Percentiles rank a stretch among this genome's conserved stretches.
Conservation (phyloP, 2,329 filamentous ascomycete genomes). For the Colletotrichum neosansevieriae region DNA sequence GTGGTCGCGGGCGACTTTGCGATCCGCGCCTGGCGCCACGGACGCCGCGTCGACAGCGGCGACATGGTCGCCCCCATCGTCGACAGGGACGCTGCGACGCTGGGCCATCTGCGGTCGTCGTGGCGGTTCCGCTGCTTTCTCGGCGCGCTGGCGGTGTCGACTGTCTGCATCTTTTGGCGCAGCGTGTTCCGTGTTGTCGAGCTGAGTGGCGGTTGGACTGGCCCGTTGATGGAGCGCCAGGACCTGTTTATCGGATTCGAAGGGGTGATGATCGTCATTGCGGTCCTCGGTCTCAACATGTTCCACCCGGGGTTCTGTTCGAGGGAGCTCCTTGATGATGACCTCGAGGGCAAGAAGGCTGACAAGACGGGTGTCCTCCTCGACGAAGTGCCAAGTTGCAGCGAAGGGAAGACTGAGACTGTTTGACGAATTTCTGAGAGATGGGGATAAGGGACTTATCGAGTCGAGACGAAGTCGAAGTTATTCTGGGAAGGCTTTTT, state of each 20-base stretch:
- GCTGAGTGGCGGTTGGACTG: conserved; percentile 72
- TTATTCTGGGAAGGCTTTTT: no score
- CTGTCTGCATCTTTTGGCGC: conserved; percentile 73
- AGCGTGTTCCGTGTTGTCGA: conserved; percentile 76
- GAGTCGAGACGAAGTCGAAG: no score
- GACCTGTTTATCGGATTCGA: conserved; percentile 70
- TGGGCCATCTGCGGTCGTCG: conserved; percentile 54
- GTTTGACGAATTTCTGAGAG: no score
- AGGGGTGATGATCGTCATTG: conserved; percentile 63
- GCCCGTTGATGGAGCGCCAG: conserved; percentile 67
- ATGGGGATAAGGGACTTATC: no score
- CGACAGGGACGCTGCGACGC: conserved; percentile 51
- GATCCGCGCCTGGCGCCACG: conserved; percentile 53
- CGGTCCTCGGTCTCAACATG: conserved; percentile 58
- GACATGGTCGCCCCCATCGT: conserved; percentile 50
- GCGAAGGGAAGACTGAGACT: conserved; percentile 25
- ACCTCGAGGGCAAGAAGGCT: not conserved
- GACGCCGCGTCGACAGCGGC: conserved; percentile 42
- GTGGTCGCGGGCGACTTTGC: conserved; percentile 62
- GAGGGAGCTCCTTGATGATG: conserved; percentile 45
- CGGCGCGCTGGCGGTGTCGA: conserved; percentile 65
- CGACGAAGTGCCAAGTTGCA: not conserved
- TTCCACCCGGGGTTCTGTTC: conserved; percentile 56
- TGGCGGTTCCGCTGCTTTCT: conserved; percentile 66
- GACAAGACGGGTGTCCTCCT: not conserved